Percentiles rank a stretch among this genome's conserved stretches.
Evolutionary conservation across 1,139 yeast species (phyloP).

Genomic region (Hemisphaericaspora xylofermentans): DNA sequence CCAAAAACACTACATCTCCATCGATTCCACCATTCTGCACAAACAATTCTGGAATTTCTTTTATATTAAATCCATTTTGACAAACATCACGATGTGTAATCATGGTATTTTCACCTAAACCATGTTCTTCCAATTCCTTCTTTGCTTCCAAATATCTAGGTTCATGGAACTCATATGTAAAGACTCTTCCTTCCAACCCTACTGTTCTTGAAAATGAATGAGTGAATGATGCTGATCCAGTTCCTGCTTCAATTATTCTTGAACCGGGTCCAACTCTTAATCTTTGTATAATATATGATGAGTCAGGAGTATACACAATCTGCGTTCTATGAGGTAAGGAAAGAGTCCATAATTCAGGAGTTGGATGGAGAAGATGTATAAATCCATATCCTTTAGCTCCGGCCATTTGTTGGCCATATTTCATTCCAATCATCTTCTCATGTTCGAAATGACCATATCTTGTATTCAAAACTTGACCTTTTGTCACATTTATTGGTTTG

Average conservation of each 20-base stretch:
- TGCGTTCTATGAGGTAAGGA: constrained; percentile 97
- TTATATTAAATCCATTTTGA: constrained; percentile 71
- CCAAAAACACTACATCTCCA: constrained; percentile 80
- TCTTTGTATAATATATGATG: constrained; percentile 84
- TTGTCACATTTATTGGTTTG: constrained; percentile 66
- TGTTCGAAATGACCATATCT: constrained; percentile 89
- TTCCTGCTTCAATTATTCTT: constrained; percentile 86
- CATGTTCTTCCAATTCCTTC: constrained; percentile 73
- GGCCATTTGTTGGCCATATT: constrained; percentile 84
- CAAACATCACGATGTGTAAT: constrained; percentile 95
- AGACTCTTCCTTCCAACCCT: constrained; percentile 60
- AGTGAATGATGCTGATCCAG: constrained; percentile 95
- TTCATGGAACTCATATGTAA: constrained; percentile 89
- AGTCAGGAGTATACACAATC: constrained; percentile 94
- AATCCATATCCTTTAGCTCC: constrained; percentile 82
- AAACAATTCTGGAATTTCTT: constrained; percentile 31
- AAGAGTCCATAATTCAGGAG: constrained; percentile 94
- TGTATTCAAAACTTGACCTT: constrained; percentile 69
- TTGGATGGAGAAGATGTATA: constrained; percentile 83
- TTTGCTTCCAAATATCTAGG: constrained; percentile 78
- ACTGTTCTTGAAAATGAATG: constrained; percentile 89
- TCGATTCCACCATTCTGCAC: constrained; percentile 30
- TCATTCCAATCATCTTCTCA: constrained; percentile 73
- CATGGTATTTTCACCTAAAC: constrained; percentile 48
- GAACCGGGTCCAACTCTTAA: constrained; percentile 72